A percentile compares a stretch with the other conserved stretches of the same genome.
These are phyloP conservation scores for Pedinophyceae sp. DNA, from an alignment of 139 green algal genomes.

Conservation along the genomic window DNA sequence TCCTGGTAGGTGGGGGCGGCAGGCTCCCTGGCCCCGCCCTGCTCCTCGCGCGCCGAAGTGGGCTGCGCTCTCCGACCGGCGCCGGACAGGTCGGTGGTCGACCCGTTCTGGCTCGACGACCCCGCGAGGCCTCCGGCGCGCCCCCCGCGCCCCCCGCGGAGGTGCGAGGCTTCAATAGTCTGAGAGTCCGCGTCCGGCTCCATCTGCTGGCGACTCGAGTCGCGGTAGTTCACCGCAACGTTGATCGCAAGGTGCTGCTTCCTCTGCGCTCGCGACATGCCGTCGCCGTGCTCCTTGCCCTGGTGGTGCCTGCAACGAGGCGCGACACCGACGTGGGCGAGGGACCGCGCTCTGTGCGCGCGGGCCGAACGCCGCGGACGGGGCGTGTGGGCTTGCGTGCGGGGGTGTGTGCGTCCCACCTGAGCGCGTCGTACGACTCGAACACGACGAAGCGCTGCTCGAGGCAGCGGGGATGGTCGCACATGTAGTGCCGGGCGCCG, in stretches of 20 bases:
- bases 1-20: no score
- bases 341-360: background rate
- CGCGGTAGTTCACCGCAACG: background rate
- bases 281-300: background rate
- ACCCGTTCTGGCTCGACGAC: background rate
- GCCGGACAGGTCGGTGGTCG: background rate
- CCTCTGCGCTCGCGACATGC: background rate
- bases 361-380: no score
- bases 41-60: no score
- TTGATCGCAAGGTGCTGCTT: background rate
- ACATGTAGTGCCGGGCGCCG: constrained; percentile 53
- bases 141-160: no score
- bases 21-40: no score
- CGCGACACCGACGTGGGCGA: no score
- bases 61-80: background rate
- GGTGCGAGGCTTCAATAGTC: background rate
- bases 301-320: no score
- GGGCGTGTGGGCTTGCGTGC: no score
- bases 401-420: no score
- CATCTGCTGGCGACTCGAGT: background rate
- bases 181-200: background rate
- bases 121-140: background rate
- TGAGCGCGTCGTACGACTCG: background rate
- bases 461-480: constrained; percentile 64
- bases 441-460: constrained; percentile 88